These are phyloP conservation scores for Xylariaceae sp. DNA, from an alignment of 2,329 filamentous ascomycete species.

Conservation along the genomic window DNA sequence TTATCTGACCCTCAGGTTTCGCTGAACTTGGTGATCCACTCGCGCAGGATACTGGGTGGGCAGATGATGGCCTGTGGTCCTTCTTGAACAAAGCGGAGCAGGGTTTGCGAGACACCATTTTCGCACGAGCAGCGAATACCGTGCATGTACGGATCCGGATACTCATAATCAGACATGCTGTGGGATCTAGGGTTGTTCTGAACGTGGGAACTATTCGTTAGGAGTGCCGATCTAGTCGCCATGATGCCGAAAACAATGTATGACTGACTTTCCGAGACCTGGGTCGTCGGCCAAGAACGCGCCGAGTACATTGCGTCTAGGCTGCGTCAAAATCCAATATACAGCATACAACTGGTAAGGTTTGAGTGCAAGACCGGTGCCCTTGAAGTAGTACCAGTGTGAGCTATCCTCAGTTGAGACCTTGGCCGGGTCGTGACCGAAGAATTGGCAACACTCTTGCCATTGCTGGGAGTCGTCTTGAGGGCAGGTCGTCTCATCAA, in stretches of 20 bases:
- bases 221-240: not conserved
- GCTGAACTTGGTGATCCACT: slow-evolving; percentile 1
- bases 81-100: slow-evolving; percentile 1
- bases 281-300: not conserved
- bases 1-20: not conserved
- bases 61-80: not conserved
- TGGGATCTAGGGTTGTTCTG: not conserved
- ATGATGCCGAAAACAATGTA: not conserved
- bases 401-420: not conserved
- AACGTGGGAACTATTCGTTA: not conserved
- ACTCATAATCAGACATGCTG: not conserved
- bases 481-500: no score
- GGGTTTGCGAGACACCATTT: not conserved
- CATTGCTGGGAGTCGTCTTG: not conserved
- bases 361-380: not conserved
- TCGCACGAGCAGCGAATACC: not conserved
- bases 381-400: not conserved
- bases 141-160: not conserved
- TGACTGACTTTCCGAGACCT: not conserved
- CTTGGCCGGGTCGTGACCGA: not conserved
- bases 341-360: not conserved
- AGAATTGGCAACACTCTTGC: not conserved
- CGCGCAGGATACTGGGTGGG: slow-evolving; percentile 1
- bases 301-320: not conserved
- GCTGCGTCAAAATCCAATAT: not conserved